These are phyloP conservation scores for Conticribra guillardii DNA, from an alignment of 108 stramenopile species.

Conservation along the genomic window DNA sequence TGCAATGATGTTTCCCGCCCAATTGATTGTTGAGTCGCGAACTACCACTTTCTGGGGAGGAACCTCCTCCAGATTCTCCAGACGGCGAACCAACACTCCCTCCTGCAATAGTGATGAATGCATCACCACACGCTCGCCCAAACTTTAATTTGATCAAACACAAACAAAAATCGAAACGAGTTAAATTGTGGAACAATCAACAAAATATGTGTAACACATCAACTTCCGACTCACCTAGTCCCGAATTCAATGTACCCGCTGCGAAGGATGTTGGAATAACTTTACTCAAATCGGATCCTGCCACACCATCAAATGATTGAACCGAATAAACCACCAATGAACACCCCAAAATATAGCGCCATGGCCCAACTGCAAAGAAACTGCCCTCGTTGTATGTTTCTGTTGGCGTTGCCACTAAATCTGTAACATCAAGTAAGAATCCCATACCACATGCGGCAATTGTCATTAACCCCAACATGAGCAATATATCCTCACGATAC, in stretches of 20 bases:
- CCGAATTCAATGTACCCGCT: constrained; percentile 87
- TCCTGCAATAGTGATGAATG: constrained; percentile 68
- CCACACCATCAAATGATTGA: constrained; percentile 82
- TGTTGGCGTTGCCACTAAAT: constrained; percentile 48
- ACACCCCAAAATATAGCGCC: constrained; percentile 67
- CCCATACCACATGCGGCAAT: constrained; percentile 59
- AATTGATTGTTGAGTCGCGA: too few species aligned
- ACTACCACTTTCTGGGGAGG: too few species aligned
- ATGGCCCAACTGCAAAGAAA: constrained; percentile 57
- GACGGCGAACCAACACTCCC: too few species aligned
- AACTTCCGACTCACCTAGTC: constrained; percentile 66
- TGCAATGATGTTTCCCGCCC: too few species aligned
- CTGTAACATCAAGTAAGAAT: constrained; percentile 67
- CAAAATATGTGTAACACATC: too few species aligned
- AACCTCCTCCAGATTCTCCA: too few species aligned
- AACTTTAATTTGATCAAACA: too few species aligned
- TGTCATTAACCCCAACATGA: constrained; percentile 60
- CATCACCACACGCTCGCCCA: constrained; percentile 75
- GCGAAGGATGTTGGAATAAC: constrained; percentile 88
- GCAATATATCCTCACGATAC: constrained; percentile 57
- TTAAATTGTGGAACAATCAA: too few species aligned
- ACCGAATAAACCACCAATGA: constrained; percentile 67
- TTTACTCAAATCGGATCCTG: constrained; percentile 82
- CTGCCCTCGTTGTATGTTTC: constrained; percentile 65
- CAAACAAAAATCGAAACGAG: too few species aligned